These are phyloP conservation scores for Mentha longifolia DNA, from an alignment of 257 asterid genomes.

Conservation along the genomic window DNA sequence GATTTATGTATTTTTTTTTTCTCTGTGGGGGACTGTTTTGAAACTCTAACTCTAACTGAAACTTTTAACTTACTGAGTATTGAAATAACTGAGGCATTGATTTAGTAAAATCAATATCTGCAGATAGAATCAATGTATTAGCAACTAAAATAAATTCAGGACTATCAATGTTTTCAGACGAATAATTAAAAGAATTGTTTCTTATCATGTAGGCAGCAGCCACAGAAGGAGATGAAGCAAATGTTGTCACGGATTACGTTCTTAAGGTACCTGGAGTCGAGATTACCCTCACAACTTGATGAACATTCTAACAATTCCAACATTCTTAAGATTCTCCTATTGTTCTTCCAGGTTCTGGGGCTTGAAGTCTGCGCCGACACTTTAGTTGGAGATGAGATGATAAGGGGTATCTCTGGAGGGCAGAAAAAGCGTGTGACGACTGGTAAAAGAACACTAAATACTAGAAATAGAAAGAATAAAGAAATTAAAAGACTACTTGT, in stretches of 20 bases:
- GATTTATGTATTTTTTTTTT: no score
- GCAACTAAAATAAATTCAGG: neutral
- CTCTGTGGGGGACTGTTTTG: neutral
- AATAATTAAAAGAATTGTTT: neutral
- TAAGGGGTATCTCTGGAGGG: slow-evolving; percentile 64
- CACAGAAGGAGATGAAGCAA: slow-evolving; percentile 58
- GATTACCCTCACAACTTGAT: neutral
- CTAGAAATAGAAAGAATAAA: neutral
- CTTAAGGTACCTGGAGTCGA: slow-evolving; percentile 31
- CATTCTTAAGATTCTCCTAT: slow-evolving; percentile 12
- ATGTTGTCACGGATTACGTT: slow-evolving; percentile 49
- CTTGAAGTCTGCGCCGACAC: slow-evolving; percentile 58
- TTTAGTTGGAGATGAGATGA: slow-evolving; percentile 59
- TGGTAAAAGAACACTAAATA: slow-evolving; percentile 29
- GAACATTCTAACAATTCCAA: neutral
- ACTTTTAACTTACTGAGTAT: neutral
- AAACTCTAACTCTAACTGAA: neutral
- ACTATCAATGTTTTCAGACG: neutral
- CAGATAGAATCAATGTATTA: neutral
- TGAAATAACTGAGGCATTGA: slow-evolving; percentile 3
- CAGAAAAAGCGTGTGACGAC: slow-evolving; percentile 61
- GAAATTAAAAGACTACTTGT: neutral
- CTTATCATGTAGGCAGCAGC: slow-evolving; percentile 45
- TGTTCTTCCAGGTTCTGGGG: slow-evolving; percentile 42
- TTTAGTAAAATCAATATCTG: no score